Evolutionary conservation across 2,329 filamentous ascomycete genomes (phyloP).

Genomic region (Harringtonia aguacate): DNA sequence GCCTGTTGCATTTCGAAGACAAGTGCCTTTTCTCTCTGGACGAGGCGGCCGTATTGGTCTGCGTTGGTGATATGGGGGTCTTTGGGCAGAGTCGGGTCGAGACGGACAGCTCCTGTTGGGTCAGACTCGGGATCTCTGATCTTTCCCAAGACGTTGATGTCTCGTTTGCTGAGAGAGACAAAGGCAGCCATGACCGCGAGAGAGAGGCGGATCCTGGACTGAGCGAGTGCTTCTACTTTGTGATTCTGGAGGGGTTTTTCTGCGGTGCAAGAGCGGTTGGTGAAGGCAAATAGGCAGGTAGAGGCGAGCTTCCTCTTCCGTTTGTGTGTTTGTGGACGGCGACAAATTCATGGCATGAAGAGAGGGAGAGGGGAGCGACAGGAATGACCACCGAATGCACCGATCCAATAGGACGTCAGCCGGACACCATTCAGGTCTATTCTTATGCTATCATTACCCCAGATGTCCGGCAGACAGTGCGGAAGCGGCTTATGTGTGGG

Average conservation of each 20-base stretch:
- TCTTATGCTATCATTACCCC: too few relatives aligned
- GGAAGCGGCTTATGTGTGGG: not conserved
- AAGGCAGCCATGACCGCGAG: constrained; percentile 11
- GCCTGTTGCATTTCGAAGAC: constrained; percentile 42
- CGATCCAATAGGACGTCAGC: too few relatives aligned
- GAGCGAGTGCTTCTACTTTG: too few relatives aligned
- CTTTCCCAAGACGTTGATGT: constrained; percentile 53
- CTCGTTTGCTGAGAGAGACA: constrained; percentile 41
- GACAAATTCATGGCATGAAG: too few relatives aligned
- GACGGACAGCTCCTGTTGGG: constrained; percentile 39
- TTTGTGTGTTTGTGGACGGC: too few relatives aligned
- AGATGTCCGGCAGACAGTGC: not conserved
- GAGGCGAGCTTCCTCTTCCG: too few relatives aligned
- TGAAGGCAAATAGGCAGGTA: too few relatives aligned
- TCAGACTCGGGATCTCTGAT: constrained; percentile 57
- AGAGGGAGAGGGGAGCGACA: not conserved
- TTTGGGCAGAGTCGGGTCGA: constrained; percentile 43
- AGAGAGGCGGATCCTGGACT: too few relatives aligned
- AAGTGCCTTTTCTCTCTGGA: constrained; percentile 40
- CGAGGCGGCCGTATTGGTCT: constrained; percentile 38
- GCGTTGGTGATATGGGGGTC: constrained; percentile 46
- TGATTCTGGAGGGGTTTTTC: too few relatives aligned
- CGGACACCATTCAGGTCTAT: too few relatives aligned
- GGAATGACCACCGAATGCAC: too few relatives aligned
- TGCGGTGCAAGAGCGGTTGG: too few relatives aligned